Evolutionary conservation across 345 rosid species (phyloP).

Genomic region (Toxicodendron radicans): DNA sequence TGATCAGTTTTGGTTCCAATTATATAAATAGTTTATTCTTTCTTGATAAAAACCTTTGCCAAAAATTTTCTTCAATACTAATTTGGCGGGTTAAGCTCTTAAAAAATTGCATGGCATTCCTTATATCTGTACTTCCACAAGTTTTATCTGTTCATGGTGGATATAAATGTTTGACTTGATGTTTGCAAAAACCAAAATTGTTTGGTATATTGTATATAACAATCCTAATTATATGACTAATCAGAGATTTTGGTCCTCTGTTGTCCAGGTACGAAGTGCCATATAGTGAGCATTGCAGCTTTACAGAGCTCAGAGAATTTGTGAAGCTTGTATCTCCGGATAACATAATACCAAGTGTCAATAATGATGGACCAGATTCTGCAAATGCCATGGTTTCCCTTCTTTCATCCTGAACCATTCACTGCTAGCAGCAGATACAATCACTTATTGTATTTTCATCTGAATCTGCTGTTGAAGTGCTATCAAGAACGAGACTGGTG

Average conservation of each 20-base stretch:
- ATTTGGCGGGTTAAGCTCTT: background rate
- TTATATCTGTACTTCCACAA: background rate
- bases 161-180: background rate
- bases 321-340: slow-evolving; percentile 71
- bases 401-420: slow-evolving; percentile 38
- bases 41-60: background rate
- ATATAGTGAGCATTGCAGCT: slow-evolving; percentile 92
- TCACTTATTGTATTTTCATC: background rate
- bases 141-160: background rate
- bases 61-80: background rate
- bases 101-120: no score
- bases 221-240: background rate
- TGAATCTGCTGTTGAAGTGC: background rate
- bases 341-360: slow-evolving; percentile 81
- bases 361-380: slow-evolving; percentile 76
- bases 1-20: background rate
- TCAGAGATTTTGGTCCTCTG: background rate
- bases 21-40: background rate
- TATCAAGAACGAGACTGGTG: background rate
- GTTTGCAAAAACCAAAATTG: background rate
- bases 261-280: slow-evolving; percentile 87
- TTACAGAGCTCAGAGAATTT: slow-evolving; percentile 77
- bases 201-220: background rate
- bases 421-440: background rate
- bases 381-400: slow-evolving; percentile 73